These are phyloP conservation scores for Botrytis elliptica DNA, from an alignment of 2,329 filamentous ascomycete genomes.

Conservation along the genomic window DNA sequence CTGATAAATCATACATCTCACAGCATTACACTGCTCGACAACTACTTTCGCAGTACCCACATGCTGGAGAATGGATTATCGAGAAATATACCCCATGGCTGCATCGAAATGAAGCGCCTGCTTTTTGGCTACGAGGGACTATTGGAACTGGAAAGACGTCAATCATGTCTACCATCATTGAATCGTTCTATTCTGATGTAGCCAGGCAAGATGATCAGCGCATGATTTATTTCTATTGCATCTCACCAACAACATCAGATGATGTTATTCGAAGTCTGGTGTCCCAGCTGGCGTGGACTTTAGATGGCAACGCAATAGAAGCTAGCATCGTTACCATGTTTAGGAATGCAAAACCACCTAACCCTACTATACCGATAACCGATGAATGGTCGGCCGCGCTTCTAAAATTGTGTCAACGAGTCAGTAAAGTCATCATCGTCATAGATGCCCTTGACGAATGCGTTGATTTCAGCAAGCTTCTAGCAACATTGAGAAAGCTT, in stretches of 20 bases:
- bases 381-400: neutral
- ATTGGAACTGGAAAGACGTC: conserved; percentile 1
- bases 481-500: neutral
- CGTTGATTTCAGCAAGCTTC: neutral
- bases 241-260: conserved; percentile 11
- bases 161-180: neutral
- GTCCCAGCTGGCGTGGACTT: conserved; percentile 5
- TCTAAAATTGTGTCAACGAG: neutral
- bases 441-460: conserved; percentile 9
- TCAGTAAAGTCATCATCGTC: neutral
- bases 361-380: neutral
- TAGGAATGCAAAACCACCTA: neutral
- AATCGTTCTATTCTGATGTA: conserved; percentile 8
- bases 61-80: conserved; percentile 1
- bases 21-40: conserved; percentile 8
- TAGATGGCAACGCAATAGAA: neutral
- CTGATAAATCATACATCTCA: neutral
- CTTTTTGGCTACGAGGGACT: neutral
- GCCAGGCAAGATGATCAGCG: neutral
- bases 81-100: neutral
- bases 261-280: conserved; percentile 3
- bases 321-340: neutral
- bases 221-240: conserved; percentile 6
- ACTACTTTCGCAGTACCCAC: neutral
- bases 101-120: neutral